phyloP scores from a whole-genome alignment of 176 grass and related monocot species.

The Cenchrus americanus region DNA sequence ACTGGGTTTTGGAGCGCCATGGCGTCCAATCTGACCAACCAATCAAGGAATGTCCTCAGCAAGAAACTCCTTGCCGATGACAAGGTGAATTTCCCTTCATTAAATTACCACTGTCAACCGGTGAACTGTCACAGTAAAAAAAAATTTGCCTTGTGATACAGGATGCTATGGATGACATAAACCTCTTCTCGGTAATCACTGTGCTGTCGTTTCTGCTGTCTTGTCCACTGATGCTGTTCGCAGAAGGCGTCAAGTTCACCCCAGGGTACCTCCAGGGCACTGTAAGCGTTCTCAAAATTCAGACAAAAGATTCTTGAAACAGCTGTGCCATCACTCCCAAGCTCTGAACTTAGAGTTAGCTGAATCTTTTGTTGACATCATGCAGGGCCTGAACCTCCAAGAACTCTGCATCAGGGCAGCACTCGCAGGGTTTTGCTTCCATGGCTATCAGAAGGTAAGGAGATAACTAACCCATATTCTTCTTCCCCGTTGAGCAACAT shows the following conservation, averaged over 20 bases:
- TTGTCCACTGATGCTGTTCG: conserved; percentile 57
- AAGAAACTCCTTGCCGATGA: conserved; percentile 64
- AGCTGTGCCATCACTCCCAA: not conserved
- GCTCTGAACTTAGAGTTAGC: not conserved
- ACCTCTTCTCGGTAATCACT: conserved; percentile 77
- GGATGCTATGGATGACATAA: conserved; percentile 78
- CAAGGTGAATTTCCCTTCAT: conserved; percentile 46
- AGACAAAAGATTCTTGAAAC: conserved; percentile 6
- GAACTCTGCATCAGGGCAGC: conserved; percentile 61
- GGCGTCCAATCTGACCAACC: conserved; percentile 79
- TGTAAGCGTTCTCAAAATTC: conserved; percentile 39
- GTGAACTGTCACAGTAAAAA: conserved; percentile 9
- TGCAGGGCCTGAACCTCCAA: conserved; percentile 72
- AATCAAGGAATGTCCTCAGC: conserved; percentile 83
- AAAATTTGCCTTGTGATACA: conserved; percentile 15
- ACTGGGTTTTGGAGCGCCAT: conserved; percentile 90
- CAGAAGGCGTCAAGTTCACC: conserved; percentile 75
- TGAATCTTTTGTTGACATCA: conserved; percentile 22
- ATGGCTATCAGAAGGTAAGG: conserved; percentile 81
- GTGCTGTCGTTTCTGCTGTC: conserved; percentile 68
- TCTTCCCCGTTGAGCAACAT: not conserved
- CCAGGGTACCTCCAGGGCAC: conserved; percentile 62
- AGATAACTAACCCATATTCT: not conserved
- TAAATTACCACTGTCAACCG: not conserved
- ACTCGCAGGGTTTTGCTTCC: conserved; percentile 70